phyloP scores from a whole-genome alignment of 2,329 filamentous ascomycete species.

The Pestalotiopsis sp. region DNA sequence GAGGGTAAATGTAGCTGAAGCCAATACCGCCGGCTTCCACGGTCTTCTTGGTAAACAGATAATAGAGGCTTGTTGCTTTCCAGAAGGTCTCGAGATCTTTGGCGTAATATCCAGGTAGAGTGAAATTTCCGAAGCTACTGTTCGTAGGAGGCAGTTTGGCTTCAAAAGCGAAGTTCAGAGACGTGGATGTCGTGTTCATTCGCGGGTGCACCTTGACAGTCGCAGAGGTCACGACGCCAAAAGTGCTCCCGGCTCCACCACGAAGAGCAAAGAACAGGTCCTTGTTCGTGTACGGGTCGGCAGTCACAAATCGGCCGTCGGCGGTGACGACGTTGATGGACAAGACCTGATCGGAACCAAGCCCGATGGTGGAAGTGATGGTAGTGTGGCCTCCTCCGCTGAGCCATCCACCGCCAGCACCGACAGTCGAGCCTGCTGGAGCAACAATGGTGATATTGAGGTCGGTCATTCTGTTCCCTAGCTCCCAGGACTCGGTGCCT shows the following conservation, averaged over 20 bases:
- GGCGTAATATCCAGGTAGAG: neutral
- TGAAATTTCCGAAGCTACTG: neutral
- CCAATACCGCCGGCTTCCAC: constrained; percentile 37
- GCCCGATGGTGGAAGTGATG: constrained; percentile 46
- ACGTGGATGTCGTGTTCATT: constrained; percentile 22
- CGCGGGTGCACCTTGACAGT: constrained; percentile 31
- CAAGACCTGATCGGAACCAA: constrained; percentile 54
- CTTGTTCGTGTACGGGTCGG: constrained; percentile 44
- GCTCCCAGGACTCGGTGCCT: constrained; percentile 38
- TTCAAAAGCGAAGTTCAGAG: constrained; percentile 15
- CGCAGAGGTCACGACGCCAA: constrained; percentile 32
- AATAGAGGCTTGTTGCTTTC: constrained; percentile 35
- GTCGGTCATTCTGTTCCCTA: constrained; percentile 28
- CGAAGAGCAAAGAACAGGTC: constrained; percentile 61
- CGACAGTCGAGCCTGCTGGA: constrained; percentile 36
- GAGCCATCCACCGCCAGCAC: constrained; percentile 52
- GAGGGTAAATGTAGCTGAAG: constrained; percentile 35
- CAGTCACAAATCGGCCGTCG: constrained; percentile 46
- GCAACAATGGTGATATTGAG: constrained; percentile 35
- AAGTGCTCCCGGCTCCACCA: constrained; percentile 49
- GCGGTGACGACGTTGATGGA: constrained; percentile 49
- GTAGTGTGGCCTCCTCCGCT: constrained; percentile 54
- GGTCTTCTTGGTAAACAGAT: constrained; percentile 34
- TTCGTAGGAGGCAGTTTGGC: neutral
- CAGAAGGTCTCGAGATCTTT: constrained; percentile 26